Evolutionary conservation across 2,329 filamentous ascomycete species (phyloP), one percentile per base, ranked within the genome.

Genomic region (Zasmidium angulare): DNA sequence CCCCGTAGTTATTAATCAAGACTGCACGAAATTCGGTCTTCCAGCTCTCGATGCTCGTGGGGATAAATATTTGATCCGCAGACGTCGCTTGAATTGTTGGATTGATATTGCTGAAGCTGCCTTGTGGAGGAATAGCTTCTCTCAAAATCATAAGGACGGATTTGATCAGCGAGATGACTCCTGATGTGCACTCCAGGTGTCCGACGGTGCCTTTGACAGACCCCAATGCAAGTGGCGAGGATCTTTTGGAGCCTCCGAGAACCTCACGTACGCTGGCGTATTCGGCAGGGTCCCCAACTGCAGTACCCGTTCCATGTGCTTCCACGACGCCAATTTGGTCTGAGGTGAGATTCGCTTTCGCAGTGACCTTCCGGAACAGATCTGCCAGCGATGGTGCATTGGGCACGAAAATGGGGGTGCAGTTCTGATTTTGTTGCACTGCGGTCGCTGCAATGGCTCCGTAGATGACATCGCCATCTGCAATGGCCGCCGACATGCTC

Each of bases 1-100:
- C 75, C 23, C 68, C 63, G 55, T 76, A 77, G 56, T 74, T 76
- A 65, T 76, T 76, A 24, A 77, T 40, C 10, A 51, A 31, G 9
- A 52, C 55, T 7, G 36, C 52, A n/a, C 14, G n/a, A 17, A 9
- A 43, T 14, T 7, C 36, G 14, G 36, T 7, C 2, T 47, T 24
- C 36, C 36, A 43, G n/a, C n/a, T 3, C n/a, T 3, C 3, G 12
- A 2, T 14, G n/a, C 9, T 10, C 7, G 9, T 43, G n/a, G 43
- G 55, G 21, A 9, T 19, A 2, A 9, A 49, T 31, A 6, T 20
- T 21, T n/a, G n/a, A 14, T 59, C 46, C 4, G 26, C 12, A 6
- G 21, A 24, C 4, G 40, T 23, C 23, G 31, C 36, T 14, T 26
- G 26, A 14, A 58, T 23, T 9, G 21, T n/a, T 3, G 61, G 62